phyloP scores from a whole-genome alignment of 164 flowering plant genomes.

The Paratinospora sagittata region DNA sequence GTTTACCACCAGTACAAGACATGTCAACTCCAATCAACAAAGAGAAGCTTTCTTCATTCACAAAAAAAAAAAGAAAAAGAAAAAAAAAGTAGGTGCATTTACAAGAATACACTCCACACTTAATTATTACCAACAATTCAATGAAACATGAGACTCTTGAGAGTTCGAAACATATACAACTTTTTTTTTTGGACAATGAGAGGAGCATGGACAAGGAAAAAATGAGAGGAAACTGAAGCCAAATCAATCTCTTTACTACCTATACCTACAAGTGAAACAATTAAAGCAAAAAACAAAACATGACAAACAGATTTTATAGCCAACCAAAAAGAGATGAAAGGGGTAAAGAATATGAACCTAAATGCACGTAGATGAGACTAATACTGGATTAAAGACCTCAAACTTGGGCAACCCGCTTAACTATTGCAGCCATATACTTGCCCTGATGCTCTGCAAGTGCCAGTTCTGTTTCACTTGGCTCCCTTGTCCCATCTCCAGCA shows the following conservation, averaged over 20 bases:
- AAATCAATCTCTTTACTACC: neutral
- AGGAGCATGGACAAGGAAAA: constrained; percentile 4
- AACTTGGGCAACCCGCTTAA: constrained; percentile 38
- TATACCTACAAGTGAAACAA: neutral
- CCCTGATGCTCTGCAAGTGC: constrained; percentile 76
- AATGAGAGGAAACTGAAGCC: constrained; percentile 2
- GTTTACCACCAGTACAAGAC: neutral
- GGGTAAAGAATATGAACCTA: neutral
- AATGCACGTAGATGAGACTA: neutral
- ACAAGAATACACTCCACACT: neutral
- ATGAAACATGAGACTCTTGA: constrained; percentile 1
- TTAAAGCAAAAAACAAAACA: constrained; percentile 3
- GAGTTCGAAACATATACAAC: constrained; percentile 9
- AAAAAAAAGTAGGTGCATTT: neutral
- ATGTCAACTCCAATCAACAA: neutral
- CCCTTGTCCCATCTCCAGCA: constrained; percentile 62
- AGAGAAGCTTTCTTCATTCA: neutral
- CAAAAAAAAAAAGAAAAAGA: too few species aligned
- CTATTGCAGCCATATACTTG: constrained; percentile 56
- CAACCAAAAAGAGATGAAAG: neutral
- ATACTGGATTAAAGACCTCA: constrained; percentile 4
- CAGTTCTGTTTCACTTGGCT: constrained; percentile 53
- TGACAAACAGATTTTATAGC: neutral
- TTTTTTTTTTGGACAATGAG: constrained; percentile 9
- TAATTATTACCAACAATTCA: constrained; percentile 1